These are phyloP conservation scores for Chalciporus pseudorubinellus DNA, from an alignment of 768 basidiomycete species.

Conservation along the genomic window DNA sequence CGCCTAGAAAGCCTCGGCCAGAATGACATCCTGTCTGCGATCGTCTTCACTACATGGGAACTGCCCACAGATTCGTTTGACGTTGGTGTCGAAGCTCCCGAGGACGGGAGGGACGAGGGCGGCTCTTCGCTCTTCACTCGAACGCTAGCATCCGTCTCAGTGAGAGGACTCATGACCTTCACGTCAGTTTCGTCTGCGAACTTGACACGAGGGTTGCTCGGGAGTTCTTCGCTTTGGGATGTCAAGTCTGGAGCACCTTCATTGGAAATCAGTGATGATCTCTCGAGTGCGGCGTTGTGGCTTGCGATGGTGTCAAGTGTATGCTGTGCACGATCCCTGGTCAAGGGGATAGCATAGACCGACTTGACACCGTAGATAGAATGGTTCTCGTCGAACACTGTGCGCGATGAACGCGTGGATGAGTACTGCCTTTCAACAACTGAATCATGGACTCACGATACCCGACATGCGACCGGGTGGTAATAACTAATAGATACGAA, in stretches of 20 bases:
- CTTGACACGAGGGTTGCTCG: slow-evolving; percentile 43
- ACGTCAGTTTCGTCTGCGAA: slow-evolving; percentile 50
- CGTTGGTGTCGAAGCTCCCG: slow-evolving; percentile 54
- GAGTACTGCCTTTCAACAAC: slow-evolving; percentile 4
- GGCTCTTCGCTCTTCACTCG: background rate
- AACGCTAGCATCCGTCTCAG: slow-evolving; percentile 2
- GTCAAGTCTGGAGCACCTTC: slow-evolving; percentile 23
- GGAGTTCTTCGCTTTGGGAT: slow-evolving; percentile 5
- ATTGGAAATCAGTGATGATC: slow-evolving; percentile 44
- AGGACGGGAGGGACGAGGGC: slow-evolving; percentile 32
- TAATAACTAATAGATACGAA: slow-evolving; percentile 75
- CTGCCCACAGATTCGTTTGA: slow-evolving; percentile 44
- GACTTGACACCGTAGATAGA: slow-evolving; percentile 66
- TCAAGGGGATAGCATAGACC: slow-evolving; percentile 70
- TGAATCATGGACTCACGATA: slow-evolving; percentile 46
- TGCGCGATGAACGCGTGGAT: background rate
- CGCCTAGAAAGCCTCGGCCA: slow-evolving; percentile 65
- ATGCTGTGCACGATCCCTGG: slow-evolving; percentile 57
- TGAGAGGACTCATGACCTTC: slow-evolving; percentile 41
- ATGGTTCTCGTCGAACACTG: slow-evolving; percentile 65
- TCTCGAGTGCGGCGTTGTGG: slow-evolving; percentile 43
- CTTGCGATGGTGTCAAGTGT: slow-evolving; percentile 51
- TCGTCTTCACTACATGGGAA: slow-evolving; percentile 57
- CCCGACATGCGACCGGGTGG: slow-evolving; percentile 60
- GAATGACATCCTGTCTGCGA: slow-evolving; percentile 69